Evolutionary conservation across 148 eudicot genomes (phyloP), one percentile per base, ranked within the genome.

Genomic region (Cornus florida): DNA sequence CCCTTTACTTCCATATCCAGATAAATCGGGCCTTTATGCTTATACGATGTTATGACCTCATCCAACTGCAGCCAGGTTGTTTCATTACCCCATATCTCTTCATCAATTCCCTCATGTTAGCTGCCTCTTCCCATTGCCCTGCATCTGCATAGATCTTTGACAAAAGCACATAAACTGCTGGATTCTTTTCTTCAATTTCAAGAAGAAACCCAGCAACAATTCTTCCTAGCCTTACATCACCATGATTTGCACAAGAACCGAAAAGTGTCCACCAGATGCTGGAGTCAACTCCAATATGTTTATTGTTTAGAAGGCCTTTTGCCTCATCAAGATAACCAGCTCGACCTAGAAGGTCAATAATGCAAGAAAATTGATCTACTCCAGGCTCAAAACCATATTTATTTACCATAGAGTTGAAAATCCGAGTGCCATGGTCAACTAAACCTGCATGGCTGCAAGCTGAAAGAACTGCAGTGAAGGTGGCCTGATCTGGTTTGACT

Each of bases 371-470:
- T 35, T 92, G 93, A 78, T 91, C 80, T 28, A 69, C 82, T 80
- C 74, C 82, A 31, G 92, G 92, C 78, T 87, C 81, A n/a, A 91
- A 72, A 24, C 86, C 87, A 69, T 86, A 88, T 62, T 75, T 76
- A 64, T 83, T 84, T 23, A 90, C 89, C 92, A 92, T 87, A 17
- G 87, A 81, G 74, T 88, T 89, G 78, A 94, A 94, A 76, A 91
- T 83, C 12, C 73, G 69, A 76, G 85, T 78, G 28, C 93, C 98
- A 4, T 92, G 91, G 69, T 77, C 77, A 12, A 92, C 85, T 77
- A 94, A 81, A 75, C 97, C 97, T n/a, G 97, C 73, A 79, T 87
- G 98, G 62, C 97, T 91, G 74, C 97, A 92, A 86, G 97, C 98
- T 72, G 94, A 87, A n/a, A 92, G 89, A 71, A 91, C 88, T 35